Conservation (phyloP, 202 grass and related monocot genomes). For the Bolboschoenoplectus hybrid region DNA sequence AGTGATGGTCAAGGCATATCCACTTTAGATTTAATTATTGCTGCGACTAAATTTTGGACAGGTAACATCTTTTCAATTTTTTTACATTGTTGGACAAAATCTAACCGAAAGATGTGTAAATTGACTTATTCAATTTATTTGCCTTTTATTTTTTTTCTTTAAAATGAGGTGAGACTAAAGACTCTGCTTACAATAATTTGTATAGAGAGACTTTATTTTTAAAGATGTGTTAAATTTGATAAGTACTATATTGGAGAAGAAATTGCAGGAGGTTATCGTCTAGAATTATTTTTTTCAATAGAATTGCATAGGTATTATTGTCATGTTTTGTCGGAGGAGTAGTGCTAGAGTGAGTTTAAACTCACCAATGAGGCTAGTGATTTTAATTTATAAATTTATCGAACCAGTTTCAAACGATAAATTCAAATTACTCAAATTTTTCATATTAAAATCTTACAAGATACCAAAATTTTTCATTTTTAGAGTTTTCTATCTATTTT, state of each 20-base stretch:
- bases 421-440: too few species aligned
- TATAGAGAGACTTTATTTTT: neutral
- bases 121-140: conserved; percentile 18
- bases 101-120: conserved; percentile 12
- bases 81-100: neutral
- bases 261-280: neutral
- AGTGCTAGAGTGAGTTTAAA: too few species aligned
- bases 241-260: neutral
- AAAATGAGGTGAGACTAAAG: neutral
- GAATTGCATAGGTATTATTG: neutral
- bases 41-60: neutral
- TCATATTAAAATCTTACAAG: too few species aligned
- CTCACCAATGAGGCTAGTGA: too few species aligned
- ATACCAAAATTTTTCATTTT: too few species aligned
- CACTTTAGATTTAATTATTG: neutral
- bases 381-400: too few species aligned
- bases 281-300: neutral
- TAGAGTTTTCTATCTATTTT: too few species aligned
- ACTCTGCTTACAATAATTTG: neutral
- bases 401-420: too few species aligned
- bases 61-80: neutral
- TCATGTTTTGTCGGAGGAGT: neutral
- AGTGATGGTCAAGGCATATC: conserved; percentile 19
- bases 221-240: neutral
- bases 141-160: neutral